Evolutionary conservation across 73 alveolate genomes (phyloP).

Genomic region (Paramecium octaurelia): DNA sequence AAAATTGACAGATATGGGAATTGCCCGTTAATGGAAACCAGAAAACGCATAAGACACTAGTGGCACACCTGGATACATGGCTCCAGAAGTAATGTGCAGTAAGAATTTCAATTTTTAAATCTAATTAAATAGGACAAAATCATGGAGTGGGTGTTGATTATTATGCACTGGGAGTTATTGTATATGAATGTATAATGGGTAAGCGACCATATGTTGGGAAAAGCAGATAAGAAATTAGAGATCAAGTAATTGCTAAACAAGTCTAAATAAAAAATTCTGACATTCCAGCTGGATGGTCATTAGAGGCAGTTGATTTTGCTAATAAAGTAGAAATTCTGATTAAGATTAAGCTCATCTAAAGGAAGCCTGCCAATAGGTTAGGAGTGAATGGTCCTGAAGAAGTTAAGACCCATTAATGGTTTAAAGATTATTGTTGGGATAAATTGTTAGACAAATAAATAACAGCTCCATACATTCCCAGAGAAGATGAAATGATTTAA

Average conservation of each 20-base stretch:
- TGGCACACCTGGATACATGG: conserved; percentile 97
- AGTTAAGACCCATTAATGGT: conserved; percentile 68
- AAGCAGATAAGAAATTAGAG: conserved; percentile 89
- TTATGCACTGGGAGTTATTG: conserved; percentile 84
- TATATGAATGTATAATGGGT: conserved; percentile 85
- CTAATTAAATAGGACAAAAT: conserved; percentile 55
- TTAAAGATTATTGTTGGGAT: conserved; percentile 66
- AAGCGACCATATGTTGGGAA: conserved; percentile 79
- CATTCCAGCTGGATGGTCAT: conserved; percentile 76
- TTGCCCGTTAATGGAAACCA: conserved; percentile 86
- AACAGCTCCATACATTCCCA: conserved; percentile 58
- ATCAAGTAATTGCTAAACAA: conserved; percentile 79
- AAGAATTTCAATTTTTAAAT: background rate
- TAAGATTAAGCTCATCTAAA: conserved; percentile 54
- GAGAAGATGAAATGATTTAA: background rate
- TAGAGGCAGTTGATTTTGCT: conserved; percentile 86
- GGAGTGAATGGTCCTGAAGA: conserved; percentile 75
- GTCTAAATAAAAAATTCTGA: conserved; percentile 71
- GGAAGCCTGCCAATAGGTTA: conserved; percentile 67
- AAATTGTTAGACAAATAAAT: background rate
- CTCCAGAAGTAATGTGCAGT: conserved; percentile 87
- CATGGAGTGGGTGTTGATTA: conserved; percentile 84
- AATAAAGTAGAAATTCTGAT: conserved; percentile 67
- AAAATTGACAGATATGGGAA: conserved; percentile 94
- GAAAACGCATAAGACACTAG: conserved; percentile 83